Conservation (phyloP, 192 early-diverging fungal genomes). For the Cladochytrium replicatum region DNA sequence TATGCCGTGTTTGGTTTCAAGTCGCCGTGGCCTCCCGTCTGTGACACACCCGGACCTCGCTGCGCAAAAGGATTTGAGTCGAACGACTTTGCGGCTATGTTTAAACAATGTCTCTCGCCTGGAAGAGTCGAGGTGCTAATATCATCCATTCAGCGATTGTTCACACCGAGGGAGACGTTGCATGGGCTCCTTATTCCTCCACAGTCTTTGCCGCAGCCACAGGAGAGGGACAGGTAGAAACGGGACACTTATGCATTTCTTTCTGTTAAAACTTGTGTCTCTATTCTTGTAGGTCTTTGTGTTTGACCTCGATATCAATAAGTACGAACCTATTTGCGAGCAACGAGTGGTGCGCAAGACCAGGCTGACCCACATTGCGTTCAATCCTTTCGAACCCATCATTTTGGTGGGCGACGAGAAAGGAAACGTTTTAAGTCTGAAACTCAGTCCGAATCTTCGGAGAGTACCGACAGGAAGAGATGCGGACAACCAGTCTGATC, state of each 20-base stretch:
- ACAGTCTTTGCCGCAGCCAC: slow-evolving; percentile 54
- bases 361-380: slow-evolving; percentile 48
- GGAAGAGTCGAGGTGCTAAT: no score
- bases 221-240: slow-evolving; percentile 49
- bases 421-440: slow-evolving; percentile 39
- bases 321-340: slow-evolving; percentile 52
- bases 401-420: slow-evolving; percentile 50
- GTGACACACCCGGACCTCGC: no score
- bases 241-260: background rate
- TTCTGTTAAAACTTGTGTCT: background rate
- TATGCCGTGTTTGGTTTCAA: no score
- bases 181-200: slow-evolving; percentile 56
- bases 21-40: no score
- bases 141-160: no score
- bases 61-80: no score
- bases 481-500: slow-evolving; percentile 5
- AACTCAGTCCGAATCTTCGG: slow-evolving; percentile 43
- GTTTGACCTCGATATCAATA: slow-evolving; percentile 51
- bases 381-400: slow-evolving; percentile 51
- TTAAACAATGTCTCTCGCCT: no score
- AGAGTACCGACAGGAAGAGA: slow-evolving; percentile 1
- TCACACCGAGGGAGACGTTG: slow-evolving; percentile 53
- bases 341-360: slow-evolving; percentile 49
- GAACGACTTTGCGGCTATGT: no score
- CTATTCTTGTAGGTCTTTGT: slow-evolving; percentile 36